Conservation (phyloP, 495 filamentous ascomycete species). For the Bacidia gigantensis region DNA sequence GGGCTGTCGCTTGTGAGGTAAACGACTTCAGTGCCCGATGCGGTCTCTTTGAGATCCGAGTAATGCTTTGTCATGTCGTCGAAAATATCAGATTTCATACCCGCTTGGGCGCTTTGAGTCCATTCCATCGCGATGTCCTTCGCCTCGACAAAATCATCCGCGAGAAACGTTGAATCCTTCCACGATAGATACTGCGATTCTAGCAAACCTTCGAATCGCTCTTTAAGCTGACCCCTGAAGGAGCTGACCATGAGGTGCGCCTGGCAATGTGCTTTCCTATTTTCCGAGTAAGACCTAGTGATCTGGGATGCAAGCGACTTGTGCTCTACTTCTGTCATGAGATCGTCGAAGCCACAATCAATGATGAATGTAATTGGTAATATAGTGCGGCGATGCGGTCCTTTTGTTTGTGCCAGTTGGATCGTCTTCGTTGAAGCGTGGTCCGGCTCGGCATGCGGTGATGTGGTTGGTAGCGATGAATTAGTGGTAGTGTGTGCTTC, state of each 20-base stretch:
- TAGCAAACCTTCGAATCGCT: slow-evolving; percentile 65
- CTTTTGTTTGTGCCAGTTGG: slow-evolving; percentile 11
- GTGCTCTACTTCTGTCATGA: slow-evolving; percentile 75
- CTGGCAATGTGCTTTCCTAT: slow-evolving; percentile 48
- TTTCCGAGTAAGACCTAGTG: slow-evolving; percentile 79
- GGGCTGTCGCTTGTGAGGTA: slow-evolving; percentile 83
- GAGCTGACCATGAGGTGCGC: slow-evolving; percentile 60
- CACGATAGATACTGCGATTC: slow-evolving; percentile 54
- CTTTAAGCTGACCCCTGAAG: slow-evolving; percentile 60
- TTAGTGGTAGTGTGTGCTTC: neutral
- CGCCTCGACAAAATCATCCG: slow-evolving; percentile 54
- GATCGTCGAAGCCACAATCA: slow-evolving; percentile 82
- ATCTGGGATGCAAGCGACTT: slow-evolving; percentile 71
- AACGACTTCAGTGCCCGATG: slow-evolving; percentile 44
- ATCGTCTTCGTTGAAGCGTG: slow-evolving; percentile 13
- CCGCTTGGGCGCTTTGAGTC: slow-evolving; percentile 42
- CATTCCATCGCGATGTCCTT: slow-evolving; percentile 42
- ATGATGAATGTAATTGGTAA: slow-evolving; percentile 68
- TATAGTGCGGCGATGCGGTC: slow-evolving; percentile 29
- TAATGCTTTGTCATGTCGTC: slow-evolving; percentile 19
- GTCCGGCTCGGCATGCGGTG: slow-evolving; percentile 2
- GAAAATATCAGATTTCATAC: slow-evolving; percentile 27
- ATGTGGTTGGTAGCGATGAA: neutral
- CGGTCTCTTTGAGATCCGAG: slow-evolving; percentile 15
- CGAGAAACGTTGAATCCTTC: slow-evolving; percentile 59